phyloP scores from a whole-genome alignment of 2,329 filamentous ascomycete species.

The Monilinia fructigena region DNA sequence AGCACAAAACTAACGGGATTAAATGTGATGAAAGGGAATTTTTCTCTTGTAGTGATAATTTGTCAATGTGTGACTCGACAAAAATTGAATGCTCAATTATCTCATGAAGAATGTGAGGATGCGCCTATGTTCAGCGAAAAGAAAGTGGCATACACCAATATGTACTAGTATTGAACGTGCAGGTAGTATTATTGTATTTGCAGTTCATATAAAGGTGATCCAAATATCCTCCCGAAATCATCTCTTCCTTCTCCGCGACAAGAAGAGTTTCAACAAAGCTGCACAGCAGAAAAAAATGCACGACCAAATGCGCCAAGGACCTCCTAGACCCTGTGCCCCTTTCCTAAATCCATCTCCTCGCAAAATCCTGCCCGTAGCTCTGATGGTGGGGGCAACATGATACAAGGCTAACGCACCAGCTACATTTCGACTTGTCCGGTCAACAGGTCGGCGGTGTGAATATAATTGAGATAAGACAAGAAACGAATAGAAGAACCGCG shows the following conservation, averaged over 20 bases:
- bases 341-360: conserved; percentile 10
- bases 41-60: background rate
- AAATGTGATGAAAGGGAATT: background rate
- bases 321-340: conserved; percentile 25
- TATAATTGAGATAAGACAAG: conserved; percentile 40
- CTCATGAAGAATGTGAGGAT: too few relatives aligned
- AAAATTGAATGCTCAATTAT: background rate
- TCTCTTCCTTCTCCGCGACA: conserved; percentile 7
- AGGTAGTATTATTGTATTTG: too few relatives aligned
- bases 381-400: conserved; percentile 40
- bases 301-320: conserved; percentile 34
- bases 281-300: conserved; percentile 30
- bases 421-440: conserved; percentile 37
- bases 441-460: conserved; percentile 38
- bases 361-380: conserved; percentile 34
- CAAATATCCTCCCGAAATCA: background rate
- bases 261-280: conserved; percentile 16
- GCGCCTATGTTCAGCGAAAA: too few relatives aligned
- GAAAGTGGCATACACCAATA: too few relatives aligned
- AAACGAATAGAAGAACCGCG: conserved; percentile 41
- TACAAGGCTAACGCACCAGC: conserved; percentile 42
- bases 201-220: background rate
- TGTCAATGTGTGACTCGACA: background rate
- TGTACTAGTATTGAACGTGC: too few relatives aligned
- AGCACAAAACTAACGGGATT: background rate